Evolutionary conservation across 768 basidiomycete species (phyloP).

Genomic region (Chalciporus sphaerocephalus): DNA sequence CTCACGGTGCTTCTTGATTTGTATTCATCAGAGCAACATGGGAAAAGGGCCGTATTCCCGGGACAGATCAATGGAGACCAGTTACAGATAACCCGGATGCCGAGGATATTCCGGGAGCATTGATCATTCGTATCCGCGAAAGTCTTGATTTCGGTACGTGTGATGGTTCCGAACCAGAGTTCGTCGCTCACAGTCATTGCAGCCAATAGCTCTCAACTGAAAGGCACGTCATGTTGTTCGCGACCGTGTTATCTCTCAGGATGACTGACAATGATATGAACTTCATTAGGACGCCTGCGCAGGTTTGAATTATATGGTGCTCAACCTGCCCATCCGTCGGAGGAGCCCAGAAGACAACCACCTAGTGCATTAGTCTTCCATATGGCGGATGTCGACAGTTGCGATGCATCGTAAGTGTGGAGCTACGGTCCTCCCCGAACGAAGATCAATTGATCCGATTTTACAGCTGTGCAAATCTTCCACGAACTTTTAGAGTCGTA

Average conservation of each 20-base stretch:
- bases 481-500: constrained; percentile 77
- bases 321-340: constrained; percentile 79
- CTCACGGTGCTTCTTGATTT: neutral
- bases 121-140: constrained; percentile 89
- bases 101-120: constrained; percentile 72
- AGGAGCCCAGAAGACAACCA: constrained; percentile 71
- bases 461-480: constrained; percentile 80
- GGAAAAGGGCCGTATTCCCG: constrained; percentile 78
- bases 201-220: constrained; percentile 95
- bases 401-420: constrained; percentile 82
- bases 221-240: constrained; percentile 42
- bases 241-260: neutral
- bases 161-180: neutral
- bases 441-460: constrained; percentile 6
- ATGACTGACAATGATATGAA: constrained; percentile 1
- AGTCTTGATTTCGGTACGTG: constrained; percentile 81
- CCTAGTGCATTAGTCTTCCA: constrained; percentile 86
- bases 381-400: constrained; percentile 83
- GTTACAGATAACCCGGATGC: constrained; percentile 84
- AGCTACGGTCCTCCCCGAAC: neutral
- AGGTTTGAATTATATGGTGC: constrained; percentile 87
- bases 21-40: neutral
- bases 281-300: constrained; percentile 60
- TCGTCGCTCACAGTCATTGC: constrained; percentile 2
- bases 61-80: constrained; percentile 86